phyloP scores from a whole-genome alignment of 2,329 filamentous ascomycete genomes.

The Fusarium sp. region DNA sequence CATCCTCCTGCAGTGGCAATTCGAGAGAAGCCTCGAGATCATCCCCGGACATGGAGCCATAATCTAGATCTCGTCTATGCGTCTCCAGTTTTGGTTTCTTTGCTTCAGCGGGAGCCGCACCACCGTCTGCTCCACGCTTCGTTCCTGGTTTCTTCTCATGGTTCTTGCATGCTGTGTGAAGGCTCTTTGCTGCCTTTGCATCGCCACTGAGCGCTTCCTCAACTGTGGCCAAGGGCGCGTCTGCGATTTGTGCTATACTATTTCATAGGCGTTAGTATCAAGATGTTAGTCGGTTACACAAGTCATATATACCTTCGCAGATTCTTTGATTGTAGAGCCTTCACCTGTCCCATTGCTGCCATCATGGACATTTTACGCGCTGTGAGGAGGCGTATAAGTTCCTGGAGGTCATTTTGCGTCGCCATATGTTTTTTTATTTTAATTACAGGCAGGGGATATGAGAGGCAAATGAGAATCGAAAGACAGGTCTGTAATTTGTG shows the following conservation, averaged over 20 bases:
- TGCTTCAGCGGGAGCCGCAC: constrained; percentile 8
- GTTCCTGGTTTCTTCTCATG: constrained; percentile 53
- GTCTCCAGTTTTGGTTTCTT: constrained; percentile 48
- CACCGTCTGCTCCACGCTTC: constrained; percentile 45
- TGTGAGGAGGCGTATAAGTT: constrained; percentile 68
- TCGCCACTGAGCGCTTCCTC: constrained; percentile 57
- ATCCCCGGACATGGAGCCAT: constrained; percentile 57
- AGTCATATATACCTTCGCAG: constrained; percentile 63
- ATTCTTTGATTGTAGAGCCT: constrained; percentile 63
- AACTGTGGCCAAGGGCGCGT: constrained; percentile 55
- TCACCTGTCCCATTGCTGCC: constrained; percentile 66
- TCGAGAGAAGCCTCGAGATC: constrained; percentile 70
- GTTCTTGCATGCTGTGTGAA: constrained; percentile 64
- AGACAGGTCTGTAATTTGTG: too few species aligned
- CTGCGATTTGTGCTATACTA: constrained; percentile 65
- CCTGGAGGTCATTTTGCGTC: constrained; percentile 67
- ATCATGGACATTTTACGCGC: constrained; percentile 67
- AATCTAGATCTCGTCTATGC: constrained; percentile 49
- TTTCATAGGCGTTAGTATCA: not conserved
- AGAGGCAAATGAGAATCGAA: not conserved
- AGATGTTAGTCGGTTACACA: rapidly evolving
- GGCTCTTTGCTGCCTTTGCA: constrained; percentile 58
- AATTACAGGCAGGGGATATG: too few species aligned
- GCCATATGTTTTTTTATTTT: constrained; percentile 52
- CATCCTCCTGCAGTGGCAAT: constrained; percentile 66